Evolutionary conservation across 208 protist species (phyloP).

Genomic region (Cochliopodium minus): DNA sequence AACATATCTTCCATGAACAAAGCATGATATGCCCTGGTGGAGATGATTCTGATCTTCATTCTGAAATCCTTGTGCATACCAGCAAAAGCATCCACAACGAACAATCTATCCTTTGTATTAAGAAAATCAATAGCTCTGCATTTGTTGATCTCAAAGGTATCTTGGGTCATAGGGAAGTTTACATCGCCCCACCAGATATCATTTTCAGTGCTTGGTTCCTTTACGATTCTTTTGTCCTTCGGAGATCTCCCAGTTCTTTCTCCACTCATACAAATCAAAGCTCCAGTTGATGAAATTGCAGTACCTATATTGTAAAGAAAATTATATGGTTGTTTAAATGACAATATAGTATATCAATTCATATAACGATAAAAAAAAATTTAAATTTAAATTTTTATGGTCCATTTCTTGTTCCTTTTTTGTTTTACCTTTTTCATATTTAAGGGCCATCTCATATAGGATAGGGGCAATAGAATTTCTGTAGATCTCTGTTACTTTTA

Average conservation of each 20-base stretch:
- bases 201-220: slow-evolving; percentile 38
- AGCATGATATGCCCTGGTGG: slow-evolving; percentile 71
- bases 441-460: slow-evolving; percentile 29
- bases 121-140: slow-evolving; percentile 73
- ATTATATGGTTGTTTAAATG: neutral
- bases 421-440: slow-evolving; percentile 15
- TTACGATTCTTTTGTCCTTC: slow-evolving; percentile 72
- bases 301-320: neutral
- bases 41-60: slow-evolving; percentile 74
- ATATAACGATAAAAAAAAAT: neutral
- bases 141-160: slow-evolving; percentile 67
- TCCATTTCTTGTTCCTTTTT: no score
- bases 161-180: slow-evolving; percentile 64
- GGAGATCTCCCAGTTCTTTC: slow-evolving; percentile 71
- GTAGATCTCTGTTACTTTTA: slow-evolving; percentile 7
- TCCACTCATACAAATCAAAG: slow-evolving; percentile 55
- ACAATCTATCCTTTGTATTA: slow-evolving; percentile 63
- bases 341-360: neutral
- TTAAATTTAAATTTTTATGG: neutral
- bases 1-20: slow-evolving; percentile 90
- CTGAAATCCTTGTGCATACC: slow-evolving; percentile 67
- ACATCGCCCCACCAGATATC: slow-evolving; percentile 79
- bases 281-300: slow-evolving; percentile 51
- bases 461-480: slow-evolving; percentile 18
- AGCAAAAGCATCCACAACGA: slow-evolving; percentile 75